Base-by-base conservation (phyloP, 148 eudicot species). In the Diospyros kaki region DNA sequence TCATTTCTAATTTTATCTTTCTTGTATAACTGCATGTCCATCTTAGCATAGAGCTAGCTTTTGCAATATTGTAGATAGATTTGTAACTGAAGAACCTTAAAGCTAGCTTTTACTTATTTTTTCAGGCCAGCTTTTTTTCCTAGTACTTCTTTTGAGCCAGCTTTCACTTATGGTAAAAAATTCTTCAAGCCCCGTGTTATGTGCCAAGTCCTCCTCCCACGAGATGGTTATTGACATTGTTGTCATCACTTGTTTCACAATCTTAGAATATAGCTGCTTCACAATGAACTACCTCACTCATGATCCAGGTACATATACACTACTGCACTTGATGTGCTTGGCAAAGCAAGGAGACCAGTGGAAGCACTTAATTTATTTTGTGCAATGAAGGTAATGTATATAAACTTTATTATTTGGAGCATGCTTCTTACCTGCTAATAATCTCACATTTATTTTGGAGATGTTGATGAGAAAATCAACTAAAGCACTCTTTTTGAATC, bases 261-360 rank as follows among this genome's bases (percentile, higher is more conserved):
- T 76, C 72, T 28, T 68, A 58, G 56, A 58, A 68, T 17, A 13
- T 44, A 41, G 0, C 9, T 41, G 53, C 6, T 42, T 5, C 52
- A 67, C 12, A n/a, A 1, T 78, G 63, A 69, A 63, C 63, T 50
- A 17, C 42, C 70, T 43, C 74, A 67, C 63, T 65, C 76, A 71
- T 69, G 56, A 15, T 75, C 77, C 78, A 94, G 97, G 84, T 77
- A 85, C 80, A 84, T 94, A 66, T 92, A 91, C 80, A 94, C 98
- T 58, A 84, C 98, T 82, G 98, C 98, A 66, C 93, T 94, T 68
- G 88, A 87, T 86, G 93, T 80, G 64, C 91, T 94, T 61, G 89
- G 93, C 55, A 94, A 90, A 79, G 90, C 93, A 73, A 88, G 83
- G 81, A 86, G 98, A 55, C 97, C 97, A 12, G 98, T 90, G 86